phyloP scores from a whole-genome alignment of 2,329 filamentous ascomycete genomes.

The Thermoascus crustaceus region DNA sequence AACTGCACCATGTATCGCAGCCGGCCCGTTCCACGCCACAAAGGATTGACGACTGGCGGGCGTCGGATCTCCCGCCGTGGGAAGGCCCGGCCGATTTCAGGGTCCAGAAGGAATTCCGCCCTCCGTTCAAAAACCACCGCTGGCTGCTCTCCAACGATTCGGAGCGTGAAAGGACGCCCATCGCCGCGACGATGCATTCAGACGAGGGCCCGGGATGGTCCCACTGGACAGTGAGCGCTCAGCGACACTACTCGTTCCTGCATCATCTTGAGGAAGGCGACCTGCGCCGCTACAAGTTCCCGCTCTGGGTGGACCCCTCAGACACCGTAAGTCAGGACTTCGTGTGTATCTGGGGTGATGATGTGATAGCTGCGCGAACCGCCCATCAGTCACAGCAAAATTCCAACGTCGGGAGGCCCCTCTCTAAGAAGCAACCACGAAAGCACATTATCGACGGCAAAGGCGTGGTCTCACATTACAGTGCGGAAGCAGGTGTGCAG shows the following conservation, averaged over 20 bases:
- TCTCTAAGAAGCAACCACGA: too few species aligned
- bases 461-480: constrained; percentile 48
- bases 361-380: too few species aligned
- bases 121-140: constrained; percentile 36
- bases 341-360: constrained; percentile 45
- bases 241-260: constrained; percentile 39
- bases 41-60: constrained; percentile 22
- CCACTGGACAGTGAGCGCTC: constrained; percentile 44
- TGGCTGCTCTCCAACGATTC: constrained; percentile 41
- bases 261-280: constrained; percentile 43
- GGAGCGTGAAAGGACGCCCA: constrained; percentile 37
- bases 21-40: constrained; percentile 11
- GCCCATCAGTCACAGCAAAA: too few species aligned
- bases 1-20: constrained; percentile 21
- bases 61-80: constrained; percentile 27
- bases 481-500: constrained; percentile 35
- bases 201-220: constrained; percentile 36
- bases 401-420: too few species aligned
- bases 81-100: constrained; percentile 23
- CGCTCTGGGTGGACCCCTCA: constrained; percentile 40
- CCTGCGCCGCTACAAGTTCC: constrained; percentile 42
- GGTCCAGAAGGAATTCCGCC: constrained; percentile 18
- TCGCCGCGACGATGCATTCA: constrained; percentile 42
- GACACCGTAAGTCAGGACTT: constrained; percentile 48
- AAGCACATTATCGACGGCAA: constrained; percentile 31